These are phyloP conservation scores for Pseudisothecium myosuroides DNA, from an alignment of 225 moss, liverwort and hornwort genomes.

Conservation along the genomic window DNA sequence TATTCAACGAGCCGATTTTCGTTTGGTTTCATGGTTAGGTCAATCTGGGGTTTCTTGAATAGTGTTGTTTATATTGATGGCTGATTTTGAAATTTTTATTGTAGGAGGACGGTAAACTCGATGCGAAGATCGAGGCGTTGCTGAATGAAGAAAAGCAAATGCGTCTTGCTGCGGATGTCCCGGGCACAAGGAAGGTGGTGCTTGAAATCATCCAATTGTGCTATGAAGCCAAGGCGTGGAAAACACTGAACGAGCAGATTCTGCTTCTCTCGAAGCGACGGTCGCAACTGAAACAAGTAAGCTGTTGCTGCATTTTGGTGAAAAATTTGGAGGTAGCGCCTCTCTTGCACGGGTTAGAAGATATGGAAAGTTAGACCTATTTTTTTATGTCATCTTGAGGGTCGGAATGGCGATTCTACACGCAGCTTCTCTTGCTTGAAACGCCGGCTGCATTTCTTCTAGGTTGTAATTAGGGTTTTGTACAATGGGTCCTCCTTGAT, in stretches of 20 bases:
- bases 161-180: conserved; percentile 84
- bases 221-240: conserved; percentile 89
- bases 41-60: conserved; percentile 7
- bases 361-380: background rate
- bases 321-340: conserved; percentile 6
- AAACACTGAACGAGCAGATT: conserved; percentile 94
- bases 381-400: background rate
- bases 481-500: background rate
- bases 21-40: background rate
- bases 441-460: background rate
- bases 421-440: background rate
- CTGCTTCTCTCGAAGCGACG: conserved; percentile 88
- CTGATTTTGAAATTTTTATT: background rate
- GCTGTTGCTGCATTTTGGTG: background rate
- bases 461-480: conserved; percentile 20
- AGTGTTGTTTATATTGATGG: background rate
- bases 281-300: conserved; percentile 91
- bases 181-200: conserved; percentile 80
- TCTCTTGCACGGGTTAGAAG: too few relatives aligned
- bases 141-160: conserved; percentile 93
- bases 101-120: conserved; percentile 60
- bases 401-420: background rate
- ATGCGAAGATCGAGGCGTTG: conserved; percentile 69
- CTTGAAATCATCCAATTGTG: conserved; percentile 78
- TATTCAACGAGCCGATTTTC: background rate